Evolutionary conservation across 2,329 filamentous ascomycete species (phyloP).

Genomic region (Aureobasidium sp.): DNA sequence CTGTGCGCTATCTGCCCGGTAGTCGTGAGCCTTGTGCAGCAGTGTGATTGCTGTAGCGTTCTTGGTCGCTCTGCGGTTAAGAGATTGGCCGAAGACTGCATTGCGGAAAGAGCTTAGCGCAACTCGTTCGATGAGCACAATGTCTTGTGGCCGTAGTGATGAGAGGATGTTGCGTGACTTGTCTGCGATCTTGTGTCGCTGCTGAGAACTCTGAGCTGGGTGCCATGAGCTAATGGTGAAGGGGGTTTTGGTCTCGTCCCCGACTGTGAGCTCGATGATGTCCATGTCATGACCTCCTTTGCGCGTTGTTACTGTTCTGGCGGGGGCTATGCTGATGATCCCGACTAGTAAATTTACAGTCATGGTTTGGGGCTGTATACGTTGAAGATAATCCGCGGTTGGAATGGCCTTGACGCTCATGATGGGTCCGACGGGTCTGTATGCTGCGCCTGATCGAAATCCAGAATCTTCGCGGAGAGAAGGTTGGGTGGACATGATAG

Average conservation of each 20-base stretch:
- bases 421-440: conserved; percentile 37
- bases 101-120: conserved; percentile 68
- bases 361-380: conserved; percentile 70
- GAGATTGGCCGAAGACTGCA: conserved; percentile 76
- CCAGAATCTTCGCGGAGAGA: conserved; percentile 22
- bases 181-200: conserved; percentile 21
- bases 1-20: neutral
- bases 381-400: conserved; percentile 54
- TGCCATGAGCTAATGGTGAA: conserved; percentile 87
- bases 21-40: conserved; percentile 12
- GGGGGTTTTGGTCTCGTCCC: conserved; percentile 74
- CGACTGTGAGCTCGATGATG: conserved; percentile 71
- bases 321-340: conserved; percentile 63
- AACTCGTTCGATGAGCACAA: conserved; percentile 73
- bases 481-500: neutral
- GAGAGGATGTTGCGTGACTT: conserved; percentile 33
- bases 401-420: conserved; percentile 66
- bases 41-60: conserved; percentile 51
- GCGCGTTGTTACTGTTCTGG: conserved; percentile 63
- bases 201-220: conserved; percentile 29
- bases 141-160: conserved; percentile 60
- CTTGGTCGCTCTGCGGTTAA: conserved; percentile 64
- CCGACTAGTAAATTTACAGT: conserved; percentile 77
- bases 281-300: conserved; percentile 45
- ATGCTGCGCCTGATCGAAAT: neutral